Percentiles rank a stretch among this genome's conserved stretches.
These are phyloP conservation scores for Dunaliella sp. DNA, from an alignment of 139 green algal genomes.

Conservation along the genomic window DNA sequence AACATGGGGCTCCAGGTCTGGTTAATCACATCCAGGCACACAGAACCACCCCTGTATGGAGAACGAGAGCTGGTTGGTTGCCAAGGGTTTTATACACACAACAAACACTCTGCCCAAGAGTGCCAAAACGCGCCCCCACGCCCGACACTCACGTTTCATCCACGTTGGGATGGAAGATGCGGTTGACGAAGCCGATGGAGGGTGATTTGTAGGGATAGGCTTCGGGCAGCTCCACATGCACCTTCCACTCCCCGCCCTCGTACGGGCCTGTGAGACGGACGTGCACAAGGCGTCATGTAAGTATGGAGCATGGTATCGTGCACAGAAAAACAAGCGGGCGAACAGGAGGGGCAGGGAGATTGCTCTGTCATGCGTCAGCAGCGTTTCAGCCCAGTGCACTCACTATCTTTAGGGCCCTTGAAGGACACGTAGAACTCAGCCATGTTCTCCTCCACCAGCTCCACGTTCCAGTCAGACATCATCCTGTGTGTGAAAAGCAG, in stretches of 20 bases:
- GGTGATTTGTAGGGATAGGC: constrained; percentile 78
- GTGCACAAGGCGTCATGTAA: neutral
- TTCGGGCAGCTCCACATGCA: constrained; percentile 95
- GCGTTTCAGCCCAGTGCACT: constrained; percentile 21
- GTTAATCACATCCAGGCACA: constrained; percentile 99
- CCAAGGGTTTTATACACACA: neutral
- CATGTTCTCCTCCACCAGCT: constrained; percentile 90
- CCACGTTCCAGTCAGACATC: constrained; percentile 98
- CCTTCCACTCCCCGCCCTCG: constrained; percentile 90
- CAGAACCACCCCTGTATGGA: constrained; percentile 77
- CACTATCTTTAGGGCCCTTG: constrained; percentile 74
- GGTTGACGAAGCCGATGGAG: constrained; percentile 97
- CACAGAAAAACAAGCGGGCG: no score
- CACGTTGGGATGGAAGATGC: constrained; percentile 96
- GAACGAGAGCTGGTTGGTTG: neutral
- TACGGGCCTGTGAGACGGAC: constrained; percentile 72
- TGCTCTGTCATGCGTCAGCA: neutral
- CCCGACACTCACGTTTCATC: constrained; percentile 75
- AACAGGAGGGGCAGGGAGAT: neutral
- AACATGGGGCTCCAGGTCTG: constrained; percentile 99
- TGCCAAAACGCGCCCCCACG: neutral
- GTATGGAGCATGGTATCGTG: neutral
- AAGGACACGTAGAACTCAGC: constrained; percentile 94
- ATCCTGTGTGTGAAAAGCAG: constrained; percentile 75
- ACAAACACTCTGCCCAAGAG: neutral